Evolutionary conservation across 139 green algal species (phyloP).

Genomic region (Zygnema cylindricum): DNA sequence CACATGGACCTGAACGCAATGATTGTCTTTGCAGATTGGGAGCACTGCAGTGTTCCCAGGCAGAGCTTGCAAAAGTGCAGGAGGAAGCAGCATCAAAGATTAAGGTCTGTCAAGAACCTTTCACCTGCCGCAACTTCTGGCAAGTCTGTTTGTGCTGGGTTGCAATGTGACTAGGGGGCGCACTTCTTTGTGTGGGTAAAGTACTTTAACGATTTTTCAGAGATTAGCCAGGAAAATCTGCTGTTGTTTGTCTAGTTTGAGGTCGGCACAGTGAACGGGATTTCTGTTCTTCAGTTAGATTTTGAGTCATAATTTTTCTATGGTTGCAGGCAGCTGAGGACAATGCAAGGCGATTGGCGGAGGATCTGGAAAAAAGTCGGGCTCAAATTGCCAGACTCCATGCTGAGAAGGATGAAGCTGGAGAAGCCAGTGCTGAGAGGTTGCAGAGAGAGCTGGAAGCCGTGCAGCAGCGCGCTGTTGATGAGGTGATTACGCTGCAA

Average conservation of each 20-base stretch:
- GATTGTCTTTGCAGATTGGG: background rate
- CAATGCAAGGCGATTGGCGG: background rate
- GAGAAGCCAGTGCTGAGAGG: background rate
- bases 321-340: background rate
- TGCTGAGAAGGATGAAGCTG: background rate
- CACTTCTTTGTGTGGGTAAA: too few species aligned
- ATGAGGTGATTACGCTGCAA: background rate
- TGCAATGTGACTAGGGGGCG: too few species aligned
- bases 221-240: too few species aligned
- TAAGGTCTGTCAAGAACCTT: background rate
- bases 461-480: background rate
- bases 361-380: background rate
- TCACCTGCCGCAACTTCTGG: too few species aligned
- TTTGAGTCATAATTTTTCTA: background rate
- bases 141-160: too few species aligned
- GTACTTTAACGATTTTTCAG: too few species aligned
- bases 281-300: too few species aligned
- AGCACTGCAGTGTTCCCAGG: background rate
- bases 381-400: background rate
- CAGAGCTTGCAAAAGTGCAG: background rate
- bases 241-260: too few species aligned
- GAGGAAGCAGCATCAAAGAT: background rate
- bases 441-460: background rate
- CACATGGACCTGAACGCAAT: too few species aligned
- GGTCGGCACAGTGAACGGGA: too few species aligned